Evolutionary conservation across 371 early-diverging fungal genomes (phyloP).

Genomic region (Apophysomyces ossiformis): DNA sequence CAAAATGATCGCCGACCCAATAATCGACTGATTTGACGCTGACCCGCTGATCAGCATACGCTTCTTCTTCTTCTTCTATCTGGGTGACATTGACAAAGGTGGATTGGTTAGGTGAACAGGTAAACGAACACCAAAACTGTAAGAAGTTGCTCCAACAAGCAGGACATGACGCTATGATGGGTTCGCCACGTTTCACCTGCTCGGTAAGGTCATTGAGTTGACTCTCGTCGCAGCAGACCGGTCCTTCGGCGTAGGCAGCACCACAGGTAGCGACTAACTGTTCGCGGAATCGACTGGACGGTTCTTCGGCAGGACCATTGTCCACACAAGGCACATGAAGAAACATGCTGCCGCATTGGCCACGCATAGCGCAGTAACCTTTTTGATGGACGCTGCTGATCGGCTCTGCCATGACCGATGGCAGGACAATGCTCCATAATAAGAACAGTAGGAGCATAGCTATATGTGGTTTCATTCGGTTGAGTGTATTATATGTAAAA

Average conservation of each 20-base stretch:
- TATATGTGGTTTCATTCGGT: conserved; percentile 11
- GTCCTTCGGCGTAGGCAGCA: conserved; percentile 49
- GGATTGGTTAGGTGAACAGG: conserved; percentile 75
- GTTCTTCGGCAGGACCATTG: conserved; percentile 57
- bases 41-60: conserved; percentile 15
- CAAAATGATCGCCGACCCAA: conserved; percentile 66
- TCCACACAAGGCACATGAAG: conserved; percentile 54
- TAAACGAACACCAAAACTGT: conserved; percentile 75
- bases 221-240: conserved; percentile 65
- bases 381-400: conserved; percentile 45
- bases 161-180: conserved; percentile 71
- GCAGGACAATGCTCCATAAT: conserved; percentile 5
- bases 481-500: neutral
- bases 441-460: neutral
- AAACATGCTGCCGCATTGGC: conserved; percentile 54
- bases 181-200: conserved; percentile 61
- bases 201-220: conserved; percentile 59
- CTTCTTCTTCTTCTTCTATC: conserved; percentile 22
- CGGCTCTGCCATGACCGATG: conserved; percentile 7
- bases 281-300: conserved; percentile 49
- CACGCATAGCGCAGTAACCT: conserved; percentile 69
- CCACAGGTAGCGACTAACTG: conserved; percentile 67
- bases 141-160: conserved; percentile 81
- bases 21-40: conserved; percentile 61
- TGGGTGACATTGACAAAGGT: conserved; percentile 72